Conservation (phyloP, 768 basidiomycete species). For the Phaeotremella skinneri region DNA sequence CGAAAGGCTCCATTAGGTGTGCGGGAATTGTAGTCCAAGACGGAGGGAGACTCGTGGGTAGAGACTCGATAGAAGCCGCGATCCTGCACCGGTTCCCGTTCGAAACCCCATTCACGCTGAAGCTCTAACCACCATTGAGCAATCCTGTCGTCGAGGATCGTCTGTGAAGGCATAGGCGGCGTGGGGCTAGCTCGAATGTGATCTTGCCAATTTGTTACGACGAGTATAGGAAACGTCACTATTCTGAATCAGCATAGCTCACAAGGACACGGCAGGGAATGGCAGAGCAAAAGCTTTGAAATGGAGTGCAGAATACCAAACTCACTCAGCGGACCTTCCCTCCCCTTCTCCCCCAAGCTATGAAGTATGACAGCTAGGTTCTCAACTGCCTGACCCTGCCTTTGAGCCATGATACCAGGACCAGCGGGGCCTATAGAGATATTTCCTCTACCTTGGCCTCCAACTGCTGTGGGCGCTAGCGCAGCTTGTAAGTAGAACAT, state of each 20-base stretch:
- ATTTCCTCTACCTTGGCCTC: slow-evolving; percentile 2
- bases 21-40: neutral
- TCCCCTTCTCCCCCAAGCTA: slow-evolving; percentile 39
- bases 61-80: slow-evolving; percentile 20
- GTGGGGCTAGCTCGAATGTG: slow-evolving; percentile 26
- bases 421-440: slow-evolving; percentile 23
- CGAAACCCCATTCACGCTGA: slow-evolving; percentile 36
- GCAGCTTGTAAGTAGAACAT: slow-evolving; percentile 51
- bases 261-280: neutral
- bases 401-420: slow-evolving; percentile 25
- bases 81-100: slow-evolving; percentile 21
- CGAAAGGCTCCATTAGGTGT: neutral
- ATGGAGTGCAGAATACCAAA: neutral
- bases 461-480: slow-evolving; percentile 27
- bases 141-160: slow-evolving; percentile 30
- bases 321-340: slow-evolving; percentile 45
- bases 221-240: slow-evolving; percentile 47
- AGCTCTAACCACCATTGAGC: slow-evolving; percentile 38
- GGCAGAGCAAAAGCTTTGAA: slow-evolving; percentile 2
- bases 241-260: neutral
- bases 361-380: slow-evolving; percentile 47
- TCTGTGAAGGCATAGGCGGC: slow-evolving; percentile 19
- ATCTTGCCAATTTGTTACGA: slow-evolving; percentile 47
- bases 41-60: neutral
- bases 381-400: slow-evolving; percentile 48